Evolutionary conservation across 75 land plant genomes (phyloP).

Genomic region (Ceratopteris richardii): DNA sequence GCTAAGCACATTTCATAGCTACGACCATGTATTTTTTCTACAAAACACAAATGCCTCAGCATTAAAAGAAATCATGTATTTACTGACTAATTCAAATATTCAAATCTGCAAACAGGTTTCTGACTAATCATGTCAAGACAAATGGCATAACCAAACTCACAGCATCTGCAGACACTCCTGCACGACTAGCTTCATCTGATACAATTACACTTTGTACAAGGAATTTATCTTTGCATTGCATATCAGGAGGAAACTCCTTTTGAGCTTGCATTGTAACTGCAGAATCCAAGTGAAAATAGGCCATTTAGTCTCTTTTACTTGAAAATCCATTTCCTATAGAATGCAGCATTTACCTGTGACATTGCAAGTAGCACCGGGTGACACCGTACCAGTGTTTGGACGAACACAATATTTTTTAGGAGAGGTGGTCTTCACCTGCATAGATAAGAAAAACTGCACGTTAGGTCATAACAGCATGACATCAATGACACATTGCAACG

Average conservation of each 20-base stretch:
- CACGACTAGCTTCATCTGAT: conserved; percentile 24
- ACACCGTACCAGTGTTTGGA: conserved; percentile 79
- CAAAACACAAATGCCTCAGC: too few relatives aligned
- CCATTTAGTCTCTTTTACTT: not conserved
- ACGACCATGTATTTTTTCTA: too few relatives aligned
- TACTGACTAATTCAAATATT: too few relatives aligned
- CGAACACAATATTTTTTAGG: conserved; percentile 96
- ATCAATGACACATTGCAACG: not conserved
- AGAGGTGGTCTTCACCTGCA: conserved; percentile 83
- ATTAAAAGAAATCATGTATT: too few relatives aligned
- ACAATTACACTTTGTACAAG: conserved; percentile 67
- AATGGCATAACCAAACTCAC: conserved; percentile 28
- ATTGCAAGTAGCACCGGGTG: conserved; percentile 60
- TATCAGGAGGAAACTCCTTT: conserved; percentile 71
- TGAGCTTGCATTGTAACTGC: conserved; percentile 94
- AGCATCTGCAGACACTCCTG: conserved; percentile 74
- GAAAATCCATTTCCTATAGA: not conserved
- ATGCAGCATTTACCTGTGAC: conserved; percentile 38
- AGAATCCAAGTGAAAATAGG: not conserved
- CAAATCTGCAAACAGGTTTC: too few relatives aligned
- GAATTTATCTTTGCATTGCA: conserved; percentile 92
- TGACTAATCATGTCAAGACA: too few relatives aligned
- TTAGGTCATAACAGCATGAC: too few relatives aligned
- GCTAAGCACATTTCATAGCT: too few relatives aligned
- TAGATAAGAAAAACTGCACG: too few relatives aligned